Evolutionary conservation across 768 basidiomycete genomes (phyloP).

Genomic region (Hemileccinum impolitum): DNA sequence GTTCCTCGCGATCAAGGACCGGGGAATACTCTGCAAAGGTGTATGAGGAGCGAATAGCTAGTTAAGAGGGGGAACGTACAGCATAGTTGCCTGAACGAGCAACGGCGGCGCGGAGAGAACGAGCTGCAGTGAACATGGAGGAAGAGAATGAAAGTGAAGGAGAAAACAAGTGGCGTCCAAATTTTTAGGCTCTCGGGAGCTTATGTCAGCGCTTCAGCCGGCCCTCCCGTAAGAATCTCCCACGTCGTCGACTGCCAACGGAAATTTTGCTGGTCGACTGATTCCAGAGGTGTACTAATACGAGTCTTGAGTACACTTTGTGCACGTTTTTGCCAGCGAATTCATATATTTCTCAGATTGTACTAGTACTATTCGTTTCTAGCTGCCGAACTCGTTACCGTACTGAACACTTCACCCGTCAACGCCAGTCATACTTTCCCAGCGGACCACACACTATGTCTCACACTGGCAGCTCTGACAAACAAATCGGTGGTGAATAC

Average conservation of each 20-base stretch:
- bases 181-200: conserved; percentile 41
- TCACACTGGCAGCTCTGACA: conserved; percentile 18
- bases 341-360: too few species aligned
- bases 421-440: too few species aligned
- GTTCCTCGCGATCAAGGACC: conserved; percentile 78
- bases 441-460: conserved; percentile 19
- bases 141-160: conserved; percentile 38
- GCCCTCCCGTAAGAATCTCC: conserved; percentile 10
- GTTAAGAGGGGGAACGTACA: conserved; percentile 35
- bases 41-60: not conserved
- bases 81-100: conserved; percentile 63
- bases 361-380: too few species aligned
- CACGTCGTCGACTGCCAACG: not conserved
- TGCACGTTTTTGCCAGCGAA: too few species aligned
- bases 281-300: too few species aligned
- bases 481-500: conserved; percentile 70
- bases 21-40: conserved; percentile 53
- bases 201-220: conserved; percentile 23
- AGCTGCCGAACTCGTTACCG: too few species aligned
- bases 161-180: conserved; percentile 33
- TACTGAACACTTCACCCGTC: not conserved
- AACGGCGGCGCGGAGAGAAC: conserved; percentile 57
- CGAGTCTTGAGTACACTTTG: too few species aligned
- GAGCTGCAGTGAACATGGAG: conserved; percentile 72
- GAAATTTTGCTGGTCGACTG: too few species aligned